phyloP scores from a whole-genome alignment of 2,329 filamentous ascomycete species.

The Sarocladium kiliense region DNA sequence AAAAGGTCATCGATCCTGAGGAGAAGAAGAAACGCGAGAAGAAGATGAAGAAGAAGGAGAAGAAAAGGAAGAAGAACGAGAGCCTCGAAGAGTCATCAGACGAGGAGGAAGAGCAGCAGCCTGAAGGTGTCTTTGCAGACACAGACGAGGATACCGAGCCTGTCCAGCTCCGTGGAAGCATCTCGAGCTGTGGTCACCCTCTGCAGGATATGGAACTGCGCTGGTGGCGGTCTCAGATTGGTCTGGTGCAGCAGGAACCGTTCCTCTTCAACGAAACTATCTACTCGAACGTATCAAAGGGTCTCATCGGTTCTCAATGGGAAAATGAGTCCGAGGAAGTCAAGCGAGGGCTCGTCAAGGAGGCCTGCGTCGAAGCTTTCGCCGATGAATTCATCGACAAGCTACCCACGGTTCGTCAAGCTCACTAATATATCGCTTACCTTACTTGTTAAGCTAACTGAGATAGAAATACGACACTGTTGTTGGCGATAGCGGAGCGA shows the following conservation, averaged over 20 bases:
- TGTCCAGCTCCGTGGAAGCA: slow-evolving; percentile 38
- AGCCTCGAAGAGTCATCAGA: slow-evolving; percentile 14
- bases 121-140: slow-evolving; percentile 11
- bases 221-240: slow-evolving; percentile 59
- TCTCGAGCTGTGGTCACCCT: slow-evolving; percentile 48
- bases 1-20: slow-evolving; percentile 43
- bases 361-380: slow-evolving; percentile 63
- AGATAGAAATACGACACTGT: slow-evolving; percentile 54
- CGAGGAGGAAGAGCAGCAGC: slow-evolving; percentile 19
- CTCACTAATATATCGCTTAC: not conserved
- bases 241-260: slow-evolving; percentile 63
- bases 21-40: slow-evolving; percentile 35
- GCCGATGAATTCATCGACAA: slow-evolving; percentile 64
- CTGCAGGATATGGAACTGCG: slow-evolving; percentile 56
- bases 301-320: slow-evolving; percentile 48
- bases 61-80: slow-evolving; percentile 29
- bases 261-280: slow-evolving; percentile 65
- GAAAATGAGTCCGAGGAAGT: slow-evolving; percentile 47
- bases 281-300: slow-evolving; percentile 56
- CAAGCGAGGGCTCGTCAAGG: slow-evolving; percentile 54
- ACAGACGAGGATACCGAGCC: slow-evolving; percentile 27
- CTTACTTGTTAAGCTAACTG: not conserved
- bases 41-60: slow-evolving; percentile 8
- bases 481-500: slow-evolving; percentile 73
- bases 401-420: slow-evolving; percentile 45